Evolutionary conservation across 805 yeast genomes (phyloP), one percentile per base, ranked within the genome.

Genomic region (Ogataea minuta): DNA sequence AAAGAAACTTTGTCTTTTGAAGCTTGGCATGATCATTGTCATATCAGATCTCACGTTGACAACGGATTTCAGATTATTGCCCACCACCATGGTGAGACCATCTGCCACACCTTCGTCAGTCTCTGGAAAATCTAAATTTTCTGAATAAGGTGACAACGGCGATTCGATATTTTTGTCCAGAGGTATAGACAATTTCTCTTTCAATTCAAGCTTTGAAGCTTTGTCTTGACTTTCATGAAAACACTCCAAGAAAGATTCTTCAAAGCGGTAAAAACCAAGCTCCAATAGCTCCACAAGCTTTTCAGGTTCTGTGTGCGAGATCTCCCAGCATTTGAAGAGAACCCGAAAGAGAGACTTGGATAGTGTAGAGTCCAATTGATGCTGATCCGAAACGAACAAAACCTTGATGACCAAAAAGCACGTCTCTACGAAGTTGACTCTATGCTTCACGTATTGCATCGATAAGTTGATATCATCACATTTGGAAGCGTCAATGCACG

Each of bases 21-120:
- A 48, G 6, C 46, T 55, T 2, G 71, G 68, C 37, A 63, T 46
- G 2, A 67, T 53, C 66, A 60, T 66, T 0, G 71, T 65, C 64
- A 67, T 61, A 41, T 65, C 70, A 5, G 63, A 53, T n/a, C 46
- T 50, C 14, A 46, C 37, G 6, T 32, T 34, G 9, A 38, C 32
- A 10, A 38, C 35, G 6, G 27, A 37, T 12, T 30, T 50, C 30
- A 39, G 42, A 19, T 36, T 44, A 14, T 39, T 49, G 2, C 56
- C 59, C 10, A 59, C 36, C 16, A 60, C 50, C 53, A 52, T 56
- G 1, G 65, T 60, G 41, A 60, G 41, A 5, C 57, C 62, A 39
- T 56, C 62, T 9, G 50, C 56, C 10, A 37, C 25, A 12, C 31
- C 41, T 15, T 50, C 49, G 11, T 49, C 50, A 28, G 43, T 28